Conservation (phyloP, 306 rosid species). For the Mimosa pudica region DNA sequence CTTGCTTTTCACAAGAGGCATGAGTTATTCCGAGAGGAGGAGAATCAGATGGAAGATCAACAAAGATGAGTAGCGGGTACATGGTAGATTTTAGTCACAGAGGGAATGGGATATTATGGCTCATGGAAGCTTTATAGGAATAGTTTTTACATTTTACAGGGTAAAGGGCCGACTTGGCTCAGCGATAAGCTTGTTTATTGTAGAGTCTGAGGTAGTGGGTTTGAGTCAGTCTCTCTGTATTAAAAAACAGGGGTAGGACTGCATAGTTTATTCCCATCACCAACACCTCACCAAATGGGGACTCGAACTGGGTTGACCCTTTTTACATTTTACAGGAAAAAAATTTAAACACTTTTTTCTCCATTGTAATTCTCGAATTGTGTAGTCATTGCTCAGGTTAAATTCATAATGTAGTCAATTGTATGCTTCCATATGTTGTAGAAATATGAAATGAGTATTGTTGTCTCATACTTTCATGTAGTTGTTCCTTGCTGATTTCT, state of each 20-base stretch:
- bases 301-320: not conserved
- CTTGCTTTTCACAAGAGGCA: slow-evolving; percentile 26
- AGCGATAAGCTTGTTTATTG: too few relatives aligned
- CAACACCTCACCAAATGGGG: too few relatives aligned
- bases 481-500: not conserved
- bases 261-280: too few relatives aligned
- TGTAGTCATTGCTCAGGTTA: slow-evolving; percentile 15
- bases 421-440: slow-evolving; percentile 3
- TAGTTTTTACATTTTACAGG: slow-evolving; percentile 25
- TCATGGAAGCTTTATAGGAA: slow-evolving; percentile 27
- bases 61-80: slow-evolving; percentile 16
- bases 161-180: slow-evolving; percentile 4
- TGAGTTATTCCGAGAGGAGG: slow-evolving; percentile 27
- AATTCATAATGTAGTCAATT: not conserved
- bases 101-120: slow-evolving; percentile 26
- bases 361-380: slow-evolving; percentile 21
- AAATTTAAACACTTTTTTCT: slow-evolving; percentile 24
- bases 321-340: slow-evolving; percentile 30
- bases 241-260: too few relatives aligned
- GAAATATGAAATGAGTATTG: not conserved
- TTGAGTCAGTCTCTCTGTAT: too few relatives aligned
- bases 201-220: too few relatives aligned
- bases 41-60: slow-evolving; percentile 29
- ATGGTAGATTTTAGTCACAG: slow-evolving; percentile 18
- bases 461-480: not conserved